phyloP scores from a whole-genome alignment of 192 early-diverging fungal genomes.

The Diversispora eburnea region DNA sequence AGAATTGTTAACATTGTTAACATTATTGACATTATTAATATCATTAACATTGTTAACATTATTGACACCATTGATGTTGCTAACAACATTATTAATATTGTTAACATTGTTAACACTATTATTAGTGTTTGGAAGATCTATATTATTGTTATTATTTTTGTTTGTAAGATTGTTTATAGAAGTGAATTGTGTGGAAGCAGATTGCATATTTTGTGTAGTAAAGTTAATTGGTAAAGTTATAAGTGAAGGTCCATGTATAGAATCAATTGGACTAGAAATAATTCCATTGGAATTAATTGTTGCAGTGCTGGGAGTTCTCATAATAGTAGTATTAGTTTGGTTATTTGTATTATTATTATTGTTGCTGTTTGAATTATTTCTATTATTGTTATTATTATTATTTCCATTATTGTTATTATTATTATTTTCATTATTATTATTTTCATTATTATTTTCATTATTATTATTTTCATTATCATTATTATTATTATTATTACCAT shows the following conservation, averaged over 20 bases:
- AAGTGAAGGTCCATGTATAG: neutral
- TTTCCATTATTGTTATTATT: neutral
- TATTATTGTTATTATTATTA: neutral
- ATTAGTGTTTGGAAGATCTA: too few relatives aligned
- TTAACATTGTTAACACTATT: too few relatives aligned
- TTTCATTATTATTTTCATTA: too few relatives aligned
- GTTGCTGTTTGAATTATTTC: neutral
- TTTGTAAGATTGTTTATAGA: neutral
- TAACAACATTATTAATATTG: too few relatives aligned
- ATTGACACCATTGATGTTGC: too few relatives aligned
- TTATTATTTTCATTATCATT: too few relatives aligned
- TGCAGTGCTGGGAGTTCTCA: neutral
- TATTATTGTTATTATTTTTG: too few relatives aligned
- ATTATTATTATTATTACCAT: too few relatives aligned
- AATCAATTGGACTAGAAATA: slow-evolving; percentile 1
- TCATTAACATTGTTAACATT: too few relatives aligned
- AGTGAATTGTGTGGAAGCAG: neutral
- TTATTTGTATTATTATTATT: neutral
- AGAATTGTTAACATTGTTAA: too few relatives aligned
- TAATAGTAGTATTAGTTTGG: neutral
- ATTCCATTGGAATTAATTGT: slow-evolving; percentile 7
- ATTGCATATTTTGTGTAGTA: neutral
- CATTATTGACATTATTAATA: too few relatives aligned
- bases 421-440: too few relatives aligned
- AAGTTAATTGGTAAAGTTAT: neutral